A percentile compares a stretch with the other conserved stretches of the same genome.
phyloP scores from a whole-genome alignment of 1,139 yeast genomes.

The Taphrina confusa region DNA sequence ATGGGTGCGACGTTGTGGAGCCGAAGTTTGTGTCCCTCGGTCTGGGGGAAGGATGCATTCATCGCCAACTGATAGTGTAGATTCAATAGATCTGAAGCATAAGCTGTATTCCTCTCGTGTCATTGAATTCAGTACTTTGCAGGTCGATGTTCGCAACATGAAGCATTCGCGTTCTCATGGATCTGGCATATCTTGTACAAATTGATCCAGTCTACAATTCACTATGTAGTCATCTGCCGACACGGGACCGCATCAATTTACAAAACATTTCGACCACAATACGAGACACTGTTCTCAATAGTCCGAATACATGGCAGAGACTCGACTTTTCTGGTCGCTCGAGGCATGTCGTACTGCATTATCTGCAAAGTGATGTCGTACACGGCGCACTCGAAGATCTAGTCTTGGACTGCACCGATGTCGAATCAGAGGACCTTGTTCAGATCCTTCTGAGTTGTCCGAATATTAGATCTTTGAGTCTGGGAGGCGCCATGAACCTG shows the following conservation, averaged over 20 bases:
- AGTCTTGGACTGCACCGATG: slow-evolving; percentile 7
- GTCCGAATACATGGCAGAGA: slow-evolving; percentile 15
- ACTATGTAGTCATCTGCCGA: slow-evolving; percentile 5
- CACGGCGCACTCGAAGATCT: slow-evolving; percentile 12
- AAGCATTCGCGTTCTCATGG: too few relatives aligned
- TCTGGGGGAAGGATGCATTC: too few relatives aligned
- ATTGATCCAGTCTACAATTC: slow-evolving; percentile 12
- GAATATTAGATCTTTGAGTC: not conserved
- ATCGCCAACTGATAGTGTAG: too few relatives aligned
- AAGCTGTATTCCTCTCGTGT: too few relatives aligned
- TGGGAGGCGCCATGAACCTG: slow-evolving; percentile 11
- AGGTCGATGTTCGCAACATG: too few relatives aligned
- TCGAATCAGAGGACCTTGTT: not conserved
- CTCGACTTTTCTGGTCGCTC: slow-evolving; percentile 16
- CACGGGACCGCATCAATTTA: slow-evolving; percentile 1
- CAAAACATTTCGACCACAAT: not conserved
- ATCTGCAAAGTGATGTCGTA: not conserved
- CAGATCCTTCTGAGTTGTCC: slow-evolving; percentile 1
- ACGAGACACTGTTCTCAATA: not conserved
- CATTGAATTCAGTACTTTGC: too few relatives aligned
- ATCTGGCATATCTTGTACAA: slow-evolving; percentile 1
- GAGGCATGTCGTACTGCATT: slow-evolving; percentile 9
- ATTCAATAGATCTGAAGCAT: too few relatives aligned
- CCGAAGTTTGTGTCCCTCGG: too few relatives aligned
- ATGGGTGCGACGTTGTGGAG: too few relatives aligned